Conservation (phyloP, 2,329 filamentous ascomycete species). For the Alternaria infectoria region DNA sequence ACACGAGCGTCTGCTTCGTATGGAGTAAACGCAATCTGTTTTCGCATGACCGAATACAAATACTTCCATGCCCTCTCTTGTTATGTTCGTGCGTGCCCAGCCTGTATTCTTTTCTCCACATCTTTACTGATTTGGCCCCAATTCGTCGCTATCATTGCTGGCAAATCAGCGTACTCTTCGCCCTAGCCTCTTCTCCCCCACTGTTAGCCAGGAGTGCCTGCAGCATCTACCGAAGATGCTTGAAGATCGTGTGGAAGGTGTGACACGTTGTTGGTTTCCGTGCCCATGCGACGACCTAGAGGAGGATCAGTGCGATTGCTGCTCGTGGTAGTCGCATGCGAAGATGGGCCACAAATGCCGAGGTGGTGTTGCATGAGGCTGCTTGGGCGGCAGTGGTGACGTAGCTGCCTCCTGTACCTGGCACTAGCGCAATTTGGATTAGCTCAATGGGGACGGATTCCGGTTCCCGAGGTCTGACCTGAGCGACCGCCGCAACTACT, state of each 20-base stretch:
- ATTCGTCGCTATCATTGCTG: not conserved
- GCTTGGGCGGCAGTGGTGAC: not conserved
- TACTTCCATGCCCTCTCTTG: not conserved
- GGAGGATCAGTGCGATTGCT: slow-evolving; percentile 9
- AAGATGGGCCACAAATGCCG: too few relatives aligned
- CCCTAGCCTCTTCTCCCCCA: not conserved
- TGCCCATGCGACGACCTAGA: slow-evolving; percentile 11
- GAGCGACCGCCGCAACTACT: too few relatives aligned
- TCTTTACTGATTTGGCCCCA: not conserved
- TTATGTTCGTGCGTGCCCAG: not conserved
- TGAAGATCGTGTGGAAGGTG: not conserved
- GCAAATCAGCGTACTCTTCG: not conserved
- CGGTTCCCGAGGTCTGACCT: too few relatives aligned
- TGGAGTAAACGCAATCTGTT: not conserved
- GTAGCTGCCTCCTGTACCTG: not conserved
- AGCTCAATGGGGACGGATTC: too few relatives aligned
- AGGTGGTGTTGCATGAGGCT: not conserved
- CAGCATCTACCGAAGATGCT: not conserved
- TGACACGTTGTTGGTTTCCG: slow-evolving; percentile 3
- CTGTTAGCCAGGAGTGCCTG: not conserved
- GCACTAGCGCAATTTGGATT: too few relatives aligned
- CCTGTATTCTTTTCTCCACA: too few relatives aligned
- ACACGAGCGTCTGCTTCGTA: not conserved
- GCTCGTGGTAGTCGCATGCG: not conserved
- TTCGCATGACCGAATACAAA: not conserved